Evolutionary conservation across 108 stramenopile genomes (phyloP).

Genomic region (Conticribra weissflogii): DNA sequence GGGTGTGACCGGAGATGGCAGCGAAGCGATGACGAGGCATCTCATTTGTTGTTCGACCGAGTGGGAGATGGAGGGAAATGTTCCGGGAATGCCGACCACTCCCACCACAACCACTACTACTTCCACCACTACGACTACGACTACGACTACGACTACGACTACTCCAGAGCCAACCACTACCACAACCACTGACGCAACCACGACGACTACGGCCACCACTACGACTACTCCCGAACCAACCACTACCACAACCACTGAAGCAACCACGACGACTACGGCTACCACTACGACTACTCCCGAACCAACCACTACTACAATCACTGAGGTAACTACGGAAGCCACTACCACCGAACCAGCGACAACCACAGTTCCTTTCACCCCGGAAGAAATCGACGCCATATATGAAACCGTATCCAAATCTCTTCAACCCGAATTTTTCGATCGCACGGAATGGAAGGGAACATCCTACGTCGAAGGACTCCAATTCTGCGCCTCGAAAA

Average conservation of each 20-base stretch:
- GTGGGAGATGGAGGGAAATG: neutral
- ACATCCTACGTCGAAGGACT: constrained; percentile 7
- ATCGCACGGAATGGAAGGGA: constrained; percentile 13
- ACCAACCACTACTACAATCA: neutral
- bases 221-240: too few relatives aligned
- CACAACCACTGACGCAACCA: too few relatives aligned
- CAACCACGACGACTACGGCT: neutral
- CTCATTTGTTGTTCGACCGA: constrained; percentile 20
- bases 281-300: neutral
- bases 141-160: neutral
- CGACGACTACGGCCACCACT: neutral
- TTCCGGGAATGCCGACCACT: neutral
- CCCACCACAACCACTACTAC: too few relatives aligned
- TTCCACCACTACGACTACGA: neutral
- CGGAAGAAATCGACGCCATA: neutral
- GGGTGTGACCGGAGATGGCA: constrained; percentile 2
- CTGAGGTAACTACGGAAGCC: neutral
- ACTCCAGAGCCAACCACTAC: too few relatives aligned
- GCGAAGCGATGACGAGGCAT: constrained; percentile 6
- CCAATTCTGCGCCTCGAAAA: constrained; percentile 13
- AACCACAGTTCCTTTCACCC: neutral
- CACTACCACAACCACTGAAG: too few relatives aligned
- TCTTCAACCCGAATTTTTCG: constrained; percentile 8
- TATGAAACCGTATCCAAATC: constrained; percentile 9
- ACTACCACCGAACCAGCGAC: neutral